phyloP scores from a whole-genome alignment of 2,329 filamentous ascomycete species.

The Juglanconis oblonga region DNA sequence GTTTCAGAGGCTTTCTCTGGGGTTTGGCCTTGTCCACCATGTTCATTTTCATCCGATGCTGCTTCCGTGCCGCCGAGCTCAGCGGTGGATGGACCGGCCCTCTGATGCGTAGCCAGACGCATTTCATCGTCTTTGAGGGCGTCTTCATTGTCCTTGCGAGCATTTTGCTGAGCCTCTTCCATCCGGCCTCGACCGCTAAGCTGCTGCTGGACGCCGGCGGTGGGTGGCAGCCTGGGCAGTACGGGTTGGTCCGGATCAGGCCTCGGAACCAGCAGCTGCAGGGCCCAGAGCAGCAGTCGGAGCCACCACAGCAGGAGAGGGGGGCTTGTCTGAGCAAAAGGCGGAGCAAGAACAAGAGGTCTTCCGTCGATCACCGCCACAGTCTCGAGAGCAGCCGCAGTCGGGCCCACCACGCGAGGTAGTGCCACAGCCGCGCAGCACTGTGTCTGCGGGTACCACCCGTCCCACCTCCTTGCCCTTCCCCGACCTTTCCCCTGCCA shows the following conservation, averaged over 20 bases:
- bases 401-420: too few relatives aligned
- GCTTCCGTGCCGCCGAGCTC: slow-evolving; percentile 66
- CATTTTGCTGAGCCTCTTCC: slow-evolving; percentile 41
- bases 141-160: slow-evolving; percentile 48
- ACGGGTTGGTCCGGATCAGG: background rate
- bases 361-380: too few relatives aligned
- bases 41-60: slow-evolving; percentile 61
- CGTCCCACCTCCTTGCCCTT: too few relatives aligned
- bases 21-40: slow-evolving; percentile 57
- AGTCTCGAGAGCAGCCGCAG: too few relatives aligned
- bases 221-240: background rate
- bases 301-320: too few relatives aligned
- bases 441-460: too few relatives aligned
- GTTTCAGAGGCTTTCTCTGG: slow-evolving; percentile 53
- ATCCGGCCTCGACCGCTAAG: slow-evolving; percentile 33
- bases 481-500: too few relatives aligned
- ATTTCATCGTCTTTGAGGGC: slow-evolving; percentile 59
- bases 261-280: too few relatives aligned
- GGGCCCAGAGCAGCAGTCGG: too few relatives aligned
- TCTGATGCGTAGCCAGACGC: slow-evolving; percentile 52
- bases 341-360: too few relatives aligned
- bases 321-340: too few relatives aligned
- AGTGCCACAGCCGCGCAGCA: too few relatives aligned
- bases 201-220: slow-evolving; percentile 19
- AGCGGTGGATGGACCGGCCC: slow-evolving; percentile 59